Percentiles rank a stretch among this genome's conserved stretches.
These are phyloP conservation scores for Aspergillus floridensis DNA, from an alignment of 2,329 filamentous ascomycete species.

Conservation along the genomic window DNA sequence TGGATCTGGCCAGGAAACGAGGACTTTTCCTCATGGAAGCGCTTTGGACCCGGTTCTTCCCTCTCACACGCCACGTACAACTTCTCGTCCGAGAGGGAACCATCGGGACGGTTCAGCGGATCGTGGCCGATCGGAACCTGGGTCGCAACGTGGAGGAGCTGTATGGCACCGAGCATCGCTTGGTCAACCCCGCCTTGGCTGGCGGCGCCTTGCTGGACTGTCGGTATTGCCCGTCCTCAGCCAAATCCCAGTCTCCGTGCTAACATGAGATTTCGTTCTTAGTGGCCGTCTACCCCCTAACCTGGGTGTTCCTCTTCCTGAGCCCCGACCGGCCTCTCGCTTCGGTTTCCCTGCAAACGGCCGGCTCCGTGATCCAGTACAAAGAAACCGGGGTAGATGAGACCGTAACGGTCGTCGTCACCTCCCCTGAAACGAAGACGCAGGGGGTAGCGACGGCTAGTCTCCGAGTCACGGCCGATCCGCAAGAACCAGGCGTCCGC, in stretches of 20 bases:
- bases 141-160: constrained; percentile 6
- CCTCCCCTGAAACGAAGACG: constrained; percentile 53
- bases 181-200: constrained; percentile 72
- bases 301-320: constrained; percentile 58
- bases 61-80: constrained; percentile 69
- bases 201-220: constrained; percentile 71
- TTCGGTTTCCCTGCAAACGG: constrained; percentile 7
- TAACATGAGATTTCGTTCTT: not conserved
- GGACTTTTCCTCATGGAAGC: constrained; percentile 72
- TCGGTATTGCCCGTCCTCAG: not conserved
- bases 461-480: not conserved
- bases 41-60: constrained; percentile 80
- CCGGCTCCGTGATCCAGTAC: constrained; percentile 47
- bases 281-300: constrained; percentile 74
- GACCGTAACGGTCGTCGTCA: constrained; percentile 66
- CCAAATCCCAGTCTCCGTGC: not conserved
- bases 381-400: constrained; percentile 55
- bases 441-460: constrained; percentile 4
- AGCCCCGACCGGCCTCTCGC: not conserved
- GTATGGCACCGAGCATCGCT: constrained; percentile 45
- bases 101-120: constrained; percentile 52
- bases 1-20: constrained; percentile 66
- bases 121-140: constrained; percentile 47
- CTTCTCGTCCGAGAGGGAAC: constrained; percentile 46
- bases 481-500: not conserved